A percentile compares a stretch with the other conserved stretches of the same genome.
Conservation (phyloP, 495 filamentous ascomycete genomes). For the Hypoxylon trugodes region DNA sequence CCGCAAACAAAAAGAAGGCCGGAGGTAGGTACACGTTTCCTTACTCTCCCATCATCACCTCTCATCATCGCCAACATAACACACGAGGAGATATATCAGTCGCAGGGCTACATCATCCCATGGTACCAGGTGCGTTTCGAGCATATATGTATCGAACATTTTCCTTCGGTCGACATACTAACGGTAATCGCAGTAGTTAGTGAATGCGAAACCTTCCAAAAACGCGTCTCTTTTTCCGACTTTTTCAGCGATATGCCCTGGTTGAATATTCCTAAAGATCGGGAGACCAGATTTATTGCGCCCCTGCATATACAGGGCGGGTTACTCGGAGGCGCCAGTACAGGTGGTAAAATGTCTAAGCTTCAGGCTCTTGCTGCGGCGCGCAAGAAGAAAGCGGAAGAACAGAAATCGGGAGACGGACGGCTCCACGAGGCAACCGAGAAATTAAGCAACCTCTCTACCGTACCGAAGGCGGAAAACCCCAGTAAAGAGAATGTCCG, state of each 20-base stretch:
- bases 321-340: conserved; percentile 77
- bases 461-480: not conserved
- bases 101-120: conserved; percentile 14
- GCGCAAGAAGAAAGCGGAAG: conserved; percentile 83
- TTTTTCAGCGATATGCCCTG: conserved; percentile 90
- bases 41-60: conserved; percentile 7
- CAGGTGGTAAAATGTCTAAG: conserved; percentile 81
- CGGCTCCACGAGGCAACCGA: conserved; percentile 6
- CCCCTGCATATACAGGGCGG: conserved; percentile 67
- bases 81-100: conserved; percentile 17
- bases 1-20: conserved; percentile 50
- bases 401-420: conserved; percentile 57
- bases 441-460: conserved; percentile 11
- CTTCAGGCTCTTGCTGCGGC: conserved; percentile 88
- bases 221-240: conserved; percentile 32
- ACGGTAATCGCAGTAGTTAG: conserved; percentile 18
- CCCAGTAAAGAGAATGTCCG: conserved; percentile 28
- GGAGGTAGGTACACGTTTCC: conserved; percentile 60
- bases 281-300: conserved; percentile 72
- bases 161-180: conserved; percentile 21
- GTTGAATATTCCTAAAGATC: conserved; percentile 76
- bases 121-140: conserved; percentile 29
- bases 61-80: not conserved
- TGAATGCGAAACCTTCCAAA: conserved; percentile 38
- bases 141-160: conserved; percentile 13